A percentile compares a stretch with the other conserved stretches of the same genome.
Conservation (phyloP, 129 eudicot genomes). For the Arctium lappa region DNA sequence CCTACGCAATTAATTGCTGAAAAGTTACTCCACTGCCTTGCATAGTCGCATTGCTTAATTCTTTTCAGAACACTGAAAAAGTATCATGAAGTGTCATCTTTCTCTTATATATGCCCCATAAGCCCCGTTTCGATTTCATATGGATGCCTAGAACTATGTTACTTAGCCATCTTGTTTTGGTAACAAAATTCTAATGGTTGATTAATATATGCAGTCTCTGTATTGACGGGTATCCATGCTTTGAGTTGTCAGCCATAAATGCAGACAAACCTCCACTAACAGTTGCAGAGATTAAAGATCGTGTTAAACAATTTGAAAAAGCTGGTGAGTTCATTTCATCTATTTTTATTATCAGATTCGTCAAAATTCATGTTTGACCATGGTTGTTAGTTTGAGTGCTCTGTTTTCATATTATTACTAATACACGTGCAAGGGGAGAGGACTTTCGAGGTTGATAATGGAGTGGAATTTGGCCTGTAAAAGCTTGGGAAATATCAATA, state of each 20-base stretch:
- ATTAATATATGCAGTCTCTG: slow-evolving; percentile 55
- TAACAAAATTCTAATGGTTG: background rate
- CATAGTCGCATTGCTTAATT: no score
- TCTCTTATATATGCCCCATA: background rate
- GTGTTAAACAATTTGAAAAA: slow-evolving; percentile 81
- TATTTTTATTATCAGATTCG: background rate
- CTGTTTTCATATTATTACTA: background rate
- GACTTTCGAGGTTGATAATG: background rate
- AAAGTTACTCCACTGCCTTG: no score
- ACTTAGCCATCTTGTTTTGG: background rate
- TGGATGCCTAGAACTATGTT: background rate
- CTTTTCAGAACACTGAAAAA: background rate
- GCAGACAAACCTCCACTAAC: slow-evolving; percentile 93
- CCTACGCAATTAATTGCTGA: no score
- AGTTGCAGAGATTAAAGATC: slow-evolving; percentile 71
- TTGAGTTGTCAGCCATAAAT: slow-evolving; percentile 88
- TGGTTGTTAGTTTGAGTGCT: background rate
- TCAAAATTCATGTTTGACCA: background rate
- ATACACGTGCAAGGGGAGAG: background rate
- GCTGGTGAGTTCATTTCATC: slow-evolving; percentile 55
- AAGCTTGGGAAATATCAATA: background rate
- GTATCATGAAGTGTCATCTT: no score
- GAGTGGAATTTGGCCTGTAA: background rate
- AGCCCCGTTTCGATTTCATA: background rate
- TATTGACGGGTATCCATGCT: slow-evolving; percentile 86